Evolutionary conservation across 2,329 filamentous ascomycete species (phyloP), one percentile per base, ranked within the genome.

Genomic region (Erysiphe pulchra): DNA sequence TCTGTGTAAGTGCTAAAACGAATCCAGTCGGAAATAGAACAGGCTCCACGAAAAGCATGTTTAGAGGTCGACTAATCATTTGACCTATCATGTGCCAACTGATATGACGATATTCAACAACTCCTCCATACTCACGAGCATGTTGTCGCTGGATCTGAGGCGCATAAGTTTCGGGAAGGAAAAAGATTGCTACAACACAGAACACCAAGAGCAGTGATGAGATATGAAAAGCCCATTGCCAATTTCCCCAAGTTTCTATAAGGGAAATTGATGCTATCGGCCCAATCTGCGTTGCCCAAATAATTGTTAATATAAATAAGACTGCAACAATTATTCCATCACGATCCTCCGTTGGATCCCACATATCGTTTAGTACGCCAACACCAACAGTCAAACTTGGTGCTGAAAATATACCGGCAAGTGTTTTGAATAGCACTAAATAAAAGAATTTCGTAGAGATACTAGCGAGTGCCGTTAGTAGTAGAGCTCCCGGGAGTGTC

Each of bases 21-120:
- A 50, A 18, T 6, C 41, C 45, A 14, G 42, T 47, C 2, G 48
- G 48, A 28, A 50, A 45, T n/a, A 50, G 32, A 28, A 50, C 38
- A 7, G 48, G 48, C 24, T 50, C 48, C 14, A 50, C 39, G 3
- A 50, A 10, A 14, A 48, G 36, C 48, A 50, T 50, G 20, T 50
- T 47, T 5, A 50, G 17, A 13, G 48, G 48, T 39, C 47, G 31
- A n/a, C 48, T 44, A 12, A 48, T 32, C 4, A 45, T 28, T 1
- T 33, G 16, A 7, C 46, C 14, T n/a, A 47, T 41, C 6, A 44
- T 4, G 24, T n/a, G 2, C 4, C 33, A 24, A 11, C 18, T 32
- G 10, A 32, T 11, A 11, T 43, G 33, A 30, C 43, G 18, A 28
- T 18, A 33, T 10, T 12, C 11, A 2, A 47, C 28, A 3, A 14